Evolutionary conservation across 805 yeast species (phyloP), one percentile per base, ranked within the genome.

Genomic region (Metschnikowia cubensis): DNA sequence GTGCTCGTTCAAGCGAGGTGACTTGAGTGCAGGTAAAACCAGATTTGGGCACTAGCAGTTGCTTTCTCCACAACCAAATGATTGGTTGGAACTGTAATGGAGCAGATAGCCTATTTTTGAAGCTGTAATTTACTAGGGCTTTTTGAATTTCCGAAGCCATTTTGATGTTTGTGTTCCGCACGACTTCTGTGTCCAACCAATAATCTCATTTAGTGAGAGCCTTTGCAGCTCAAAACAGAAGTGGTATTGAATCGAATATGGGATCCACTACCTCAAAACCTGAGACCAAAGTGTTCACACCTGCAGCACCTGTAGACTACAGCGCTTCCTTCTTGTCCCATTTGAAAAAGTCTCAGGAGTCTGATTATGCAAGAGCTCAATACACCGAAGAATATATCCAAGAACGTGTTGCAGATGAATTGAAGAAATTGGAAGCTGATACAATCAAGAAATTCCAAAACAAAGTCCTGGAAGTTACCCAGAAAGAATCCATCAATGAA

Each of bases 311-410:
- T 44, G 81, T 85, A 41, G 85, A 84, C 54, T 82, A 84, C 64
- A 79, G 84, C 47, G 80, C 85, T 3, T 77, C 84, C 14, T 76
- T 86, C 45, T 71, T 86, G 52, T 73, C 82, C 5, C 85, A 82
- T 60, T 75, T 86, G 58, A 87, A 84, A 55, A 71, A 69, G 43
- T 76, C 85, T 3, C 73, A 74, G 21, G 90, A 85, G 71, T 78
- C 87, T 1, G 86, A 85, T 63, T 86, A 78, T 63, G 77, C 89
- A 6, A 81, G 91, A 62, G 77, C 83, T 39, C 90, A 86, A 63
- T 76, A 80, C 60, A 80, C 85, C 18, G 86, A 84, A 48, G 80
- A 79, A 59, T 82, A 79, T 56, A 75, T 87, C 49, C 85, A 86
- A 63, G 81, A 82, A 49, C 75, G 85, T 62, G 86, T 87, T 35